Base-by-base conservation (phyloP, 2,329 filamentous ascomycete genomes). In the Pseudogymnoascus sp. region DNA sequence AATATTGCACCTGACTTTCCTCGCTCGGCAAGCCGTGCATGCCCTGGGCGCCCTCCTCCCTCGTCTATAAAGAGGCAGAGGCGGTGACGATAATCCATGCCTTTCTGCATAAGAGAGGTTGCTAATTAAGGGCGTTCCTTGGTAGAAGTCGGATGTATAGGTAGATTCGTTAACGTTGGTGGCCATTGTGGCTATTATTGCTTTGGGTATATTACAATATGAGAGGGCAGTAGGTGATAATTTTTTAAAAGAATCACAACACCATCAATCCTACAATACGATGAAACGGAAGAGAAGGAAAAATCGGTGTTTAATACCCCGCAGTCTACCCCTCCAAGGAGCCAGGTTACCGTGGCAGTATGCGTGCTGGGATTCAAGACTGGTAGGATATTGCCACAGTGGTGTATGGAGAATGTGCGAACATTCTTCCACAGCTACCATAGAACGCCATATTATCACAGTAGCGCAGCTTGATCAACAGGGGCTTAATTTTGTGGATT, bases 1-100 rank as follows among this genome's bases (percentile, higher is more conserved):
- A 18, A 65, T 39, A 34, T 66, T 64, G 39, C 65, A 66, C 29
- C 65, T 60, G 8, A 66, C 65, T 47, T 66, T 66, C 45, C 65
- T 66, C 34, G 23, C 39, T 47, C 63, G 47, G 29, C 65, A 66
- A 16, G 61, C 26, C 16, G 7, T 12, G 42, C 65, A 66, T 26
- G 65, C 65, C 47, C 37, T 47, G 10, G 60, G 51, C 3, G 62
- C 60, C 23, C 63, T 64, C 47, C 59, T 64, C 23, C 45, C 45
- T 51, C 4, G 2, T 29, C 7, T 51, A 51, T 51, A 51, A 51
- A 29, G 14, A 29, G 45, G 23, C 2, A 29, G 23, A 29, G 21
- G 45, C 45, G 29, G 45, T 29, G 45, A 16, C 14, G 23, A 51
- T 51, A 51, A 29, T 29, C 23, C 6, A 16, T 16, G 7, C 3